Percentiles rank a stretch among this genome's conserved stretches.
These are phyloP conservation scores for Mortierella sp. DNA, from an alignment of 371 early-diverging fungal genomes.

Conservation along the genomic window DNA sequence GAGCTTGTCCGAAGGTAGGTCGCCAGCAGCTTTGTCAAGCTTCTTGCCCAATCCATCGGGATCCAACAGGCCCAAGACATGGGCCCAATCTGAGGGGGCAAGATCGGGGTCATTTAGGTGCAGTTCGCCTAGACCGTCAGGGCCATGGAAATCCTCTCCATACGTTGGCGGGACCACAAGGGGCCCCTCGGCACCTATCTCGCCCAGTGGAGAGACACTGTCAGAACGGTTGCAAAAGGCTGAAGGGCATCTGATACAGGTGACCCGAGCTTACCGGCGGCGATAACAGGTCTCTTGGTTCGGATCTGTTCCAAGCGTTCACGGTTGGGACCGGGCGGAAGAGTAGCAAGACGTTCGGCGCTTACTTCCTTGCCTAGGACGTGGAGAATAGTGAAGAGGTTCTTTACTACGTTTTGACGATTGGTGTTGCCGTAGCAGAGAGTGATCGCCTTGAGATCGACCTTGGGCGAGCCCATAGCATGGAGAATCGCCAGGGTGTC, in stretches of 20 bases:
- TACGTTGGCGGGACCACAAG: conserved; percentile 41
- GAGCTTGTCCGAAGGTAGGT: conserved; percentile 33
- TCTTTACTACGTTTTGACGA: conserved; percentile 42
- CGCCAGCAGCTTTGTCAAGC: conserved; percentile 28
- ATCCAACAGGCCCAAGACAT: conserved; percentile 28
- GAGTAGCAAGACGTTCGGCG: conserved; percentile 42
- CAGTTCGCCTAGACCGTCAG: conserved; percentile 62
- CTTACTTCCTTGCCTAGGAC: conserved; percentile 52
- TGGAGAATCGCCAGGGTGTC: conserved; percentile 64
- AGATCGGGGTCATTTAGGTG: conserved; percentile 54
- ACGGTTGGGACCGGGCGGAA: conserved; percentile 24
- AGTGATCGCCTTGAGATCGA: conserved; percentile 62
- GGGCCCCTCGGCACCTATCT: conserved; percentile 56
- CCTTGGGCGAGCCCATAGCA: conserved; percentile 59
- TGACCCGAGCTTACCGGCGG: conserved; percentile 61
- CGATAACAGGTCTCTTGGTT: conserved; percentile 54
- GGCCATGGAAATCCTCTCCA: conserved; percentile 63
- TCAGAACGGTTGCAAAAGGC: too few species aligned
- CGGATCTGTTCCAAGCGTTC: conserved; percentile 41
- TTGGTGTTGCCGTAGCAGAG: conserved; percentile 64
- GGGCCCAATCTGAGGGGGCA: conserved; percentile 58
- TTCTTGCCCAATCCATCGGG: conserved; percentile 37
- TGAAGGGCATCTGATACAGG: too few species aligned
- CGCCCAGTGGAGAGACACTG: not conserved
- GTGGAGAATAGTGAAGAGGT: conserved; percentile 47